phyloP scores from a whole-genome alignment of 352 stramenopile species.

The Globisporangium spinosum region DNA sequence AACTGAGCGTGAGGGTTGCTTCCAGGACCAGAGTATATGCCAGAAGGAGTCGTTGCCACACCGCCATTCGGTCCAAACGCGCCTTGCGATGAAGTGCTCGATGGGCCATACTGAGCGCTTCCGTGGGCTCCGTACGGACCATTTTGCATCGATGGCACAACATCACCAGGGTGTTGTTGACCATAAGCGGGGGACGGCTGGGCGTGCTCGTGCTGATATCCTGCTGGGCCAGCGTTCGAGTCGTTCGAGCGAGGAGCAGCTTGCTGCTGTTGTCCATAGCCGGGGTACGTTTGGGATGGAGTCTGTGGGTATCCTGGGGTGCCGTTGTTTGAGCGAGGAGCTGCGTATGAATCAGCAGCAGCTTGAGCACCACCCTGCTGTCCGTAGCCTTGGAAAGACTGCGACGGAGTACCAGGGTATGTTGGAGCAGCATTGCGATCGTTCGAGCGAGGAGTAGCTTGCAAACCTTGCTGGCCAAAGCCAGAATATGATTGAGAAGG shows the following conservation, averaged over 20 bases:
- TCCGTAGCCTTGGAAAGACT: constrained; percentile 19
- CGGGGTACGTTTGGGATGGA: constrained; percentile 5
- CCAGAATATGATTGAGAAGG: constrained; percentile 10
- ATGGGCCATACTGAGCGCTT: constrained; percentile 6
- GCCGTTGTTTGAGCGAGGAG: constrained; percentile 10
- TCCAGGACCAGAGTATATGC: constrained; percentile 27
- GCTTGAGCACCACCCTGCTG: constrained; percentile 12
- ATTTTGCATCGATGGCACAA: neutral
- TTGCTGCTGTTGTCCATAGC: constrained; percentile 2
- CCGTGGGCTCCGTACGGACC: constrained; percentile 10
- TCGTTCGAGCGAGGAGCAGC: constrained; percentile 24
- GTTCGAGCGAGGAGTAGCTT: constrained; percentile 24
- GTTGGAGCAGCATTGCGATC: constrained; percentile 19
- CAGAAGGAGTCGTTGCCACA: constrained; percentile 22
- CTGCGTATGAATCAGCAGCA: constrained; percentile 10
- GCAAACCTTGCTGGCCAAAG: constrained; percentile 11
- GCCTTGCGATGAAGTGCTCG: constrained; percentile 15
- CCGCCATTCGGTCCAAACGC: neutral
- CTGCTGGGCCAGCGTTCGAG: constrained; percentile 9
- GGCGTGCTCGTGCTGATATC: neutral
- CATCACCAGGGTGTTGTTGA: constrained; percentile 10
- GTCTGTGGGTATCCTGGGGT: constrained; percentile 5
- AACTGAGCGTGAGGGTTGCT: constrained; percentile 8
- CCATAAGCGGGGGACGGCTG: constrained; percentile 8
- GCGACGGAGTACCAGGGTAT: constrained; percentile 25